Evolutionary conservation across 208 protist genomes (phyloP), one percentile per base, ranked within the genome.

Genomic region (Trypanosoma caninum): DNA sequence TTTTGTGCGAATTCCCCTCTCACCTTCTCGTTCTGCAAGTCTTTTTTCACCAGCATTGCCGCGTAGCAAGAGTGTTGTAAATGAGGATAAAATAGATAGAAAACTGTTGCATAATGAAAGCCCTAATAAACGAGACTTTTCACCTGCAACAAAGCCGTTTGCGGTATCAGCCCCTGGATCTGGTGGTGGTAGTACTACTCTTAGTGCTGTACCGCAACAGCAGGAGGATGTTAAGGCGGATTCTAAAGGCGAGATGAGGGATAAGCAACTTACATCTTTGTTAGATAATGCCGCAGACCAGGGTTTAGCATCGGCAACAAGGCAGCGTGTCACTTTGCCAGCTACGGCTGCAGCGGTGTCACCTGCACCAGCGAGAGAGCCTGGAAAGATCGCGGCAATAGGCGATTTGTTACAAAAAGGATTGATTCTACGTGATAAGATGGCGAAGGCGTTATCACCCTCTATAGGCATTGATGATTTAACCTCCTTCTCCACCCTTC

Each of bases 351-450:
- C 20, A 28, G 9, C 42, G 42, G 10, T 44, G 16, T 3, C 48
- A 55, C 48, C 28, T 48, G 33, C 35, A 30, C 27, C 59, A 28
- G 14, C 35, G 18, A 30, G 34, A 11, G 59, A 67, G 45, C 56
- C 25, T 11, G 59, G 69, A 25, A 63, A 69, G 28, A 27, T 54
- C 1, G 33, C 46, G 16, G 23, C 30, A 11, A 69, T 80, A 30
- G 68, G 70, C 18, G 45, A 75, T 31, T 64, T 87, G 22, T 52
- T 87, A 20, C 66, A 74, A 31, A 62, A 72, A 23, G 80, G 80
- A 0, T 51, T 76, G 25, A 65, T 35, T 9, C 48, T 87, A 27
- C 72, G 76, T 11, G 67, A 73, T 20, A 67, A 74, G 48, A 87
- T 87, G 80, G 42, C 66, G 7, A 57, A 65, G 4, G 80, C 76